Evolutionary conservation across 352 stramenopile species (phyloP).

Genomic region (Phytophthora vignae): DNA sequence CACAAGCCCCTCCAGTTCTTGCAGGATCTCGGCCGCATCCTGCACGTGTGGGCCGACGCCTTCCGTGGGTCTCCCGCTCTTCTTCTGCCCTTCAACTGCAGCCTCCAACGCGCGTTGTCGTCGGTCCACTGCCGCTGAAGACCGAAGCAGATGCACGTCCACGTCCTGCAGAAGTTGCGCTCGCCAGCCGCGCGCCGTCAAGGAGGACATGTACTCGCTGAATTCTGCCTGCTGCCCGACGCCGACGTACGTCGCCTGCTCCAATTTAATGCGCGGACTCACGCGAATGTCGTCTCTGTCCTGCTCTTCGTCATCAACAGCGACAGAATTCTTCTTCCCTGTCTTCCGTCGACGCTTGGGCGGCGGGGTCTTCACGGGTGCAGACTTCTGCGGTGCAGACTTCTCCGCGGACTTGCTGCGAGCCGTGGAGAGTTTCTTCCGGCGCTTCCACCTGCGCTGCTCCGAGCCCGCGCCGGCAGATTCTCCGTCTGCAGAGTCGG

Average conservation of each 20-base stretch:
- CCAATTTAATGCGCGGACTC: slow-evolving; percentile 18
- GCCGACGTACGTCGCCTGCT: slow-evolving; percentile 12
- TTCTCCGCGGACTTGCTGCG: slow-evolving; percentile 24
- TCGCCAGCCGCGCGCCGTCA: slow-evolving; percentile 37
- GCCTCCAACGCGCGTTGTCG: slow-evolving; percentile 19
- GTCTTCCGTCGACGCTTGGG: slow-evolving; percentile 11
- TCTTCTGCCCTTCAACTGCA: slow-evolving; percentile 17
- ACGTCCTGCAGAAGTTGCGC: slow-evolving; percentile 39
- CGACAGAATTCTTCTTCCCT: slow-evolving; percentile 8
- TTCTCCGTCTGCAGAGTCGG: slow-evolving; percentile 2
- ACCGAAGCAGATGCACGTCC: slow-evolving; percentile 41
- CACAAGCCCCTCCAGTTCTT: slow-evolving; percentile 32
- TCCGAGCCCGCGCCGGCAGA: slow-evolving; percentile 3
- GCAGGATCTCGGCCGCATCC: slow-evolving; percentile 31
- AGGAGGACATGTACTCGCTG: slow-evolving; percentile 33
- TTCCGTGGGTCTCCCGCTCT: slow-evolving; percentile 13
- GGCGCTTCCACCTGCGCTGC: slow-evolving; percentile 42
- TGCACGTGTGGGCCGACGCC: slow-evolving; percentile 31
- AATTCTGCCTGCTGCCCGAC: slow-evolving; percentile 34
- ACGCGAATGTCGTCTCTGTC: slow-evolving; percentile 18
- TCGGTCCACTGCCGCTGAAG: slow-evolving; percentile 28
- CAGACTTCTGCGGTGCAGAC: slow-evolving; percentile 5
- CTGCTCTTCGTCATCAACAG: slow-evolving; percentile 1
- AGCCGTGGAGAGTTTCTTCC: slow-evolving; percentile 43
- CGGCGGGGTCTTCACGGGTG: neutral